Conservation (phyloP, 768 basidiomycete genomes). For the Baorangia bicolor region DNA sequence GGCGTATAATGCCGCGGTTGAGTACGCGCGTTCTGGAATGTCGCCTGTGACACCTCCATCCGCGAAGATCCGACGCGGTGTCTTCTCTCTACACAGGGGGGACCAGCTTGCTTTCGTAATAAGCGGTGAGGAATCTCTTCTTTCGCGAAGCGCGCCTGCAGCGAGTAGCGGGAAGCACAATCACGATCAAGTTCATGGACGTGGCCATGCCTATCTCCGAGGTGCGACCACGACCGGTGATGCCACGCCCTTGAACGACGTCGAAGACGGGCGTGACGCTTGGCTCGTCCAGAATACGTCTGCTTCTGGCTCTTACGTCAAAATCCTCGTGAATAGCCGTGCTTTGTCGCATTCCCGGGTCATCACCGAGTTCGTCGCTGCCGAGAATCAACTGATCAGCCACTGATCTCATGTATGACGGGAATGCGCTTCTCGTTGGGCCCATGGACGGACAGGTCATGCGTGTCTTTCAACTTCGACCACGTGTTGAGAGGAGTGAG, state of each 20-base stretch:
- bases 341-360: conserved; percentile 28
- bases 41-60: conserved; percentile 1
- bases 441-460: conserved; percentile 56
- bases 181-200: conserved; percentile 4
- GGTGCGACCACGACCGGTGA: conserved; percentile 10
- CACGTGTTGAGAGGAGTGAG: conserved; percentile 16
- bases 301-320: conserved; percentile 46
- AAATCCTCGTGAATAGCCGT: conserved; percentile 38
- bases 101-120: conserved; percentile 24
- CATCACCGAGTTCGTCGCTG: conserved; percentile 50
- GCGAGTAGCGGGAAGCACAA: conserved; percentile 24
- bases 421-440: conserved; percentile 48
- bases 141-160: conserved; percentile 67
- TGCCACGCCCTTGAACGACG: conserved; percentile 11
- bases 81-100: conserved; percentile 23
- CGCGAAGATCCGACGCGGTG: conserved; percentile 6
- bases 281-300: conserved; percentile 5
- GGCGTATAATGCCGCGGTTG: conserved; percentile 49
- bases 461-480: conserved; percentile 46
- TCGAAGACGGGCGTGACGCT: conserved; percentile 9
- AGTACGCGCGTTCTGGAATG: conserved; percentile 36
- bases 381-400: conserved; percentile 47
- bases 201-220: conserved; percentile 13
- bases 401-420: conserved; percentile 51
- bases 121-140: conserved; percentile 38